Percentiles rank a stretch among this genome's conserved stretches.
phyloP scores from a whole-genome alignment of 164 flowering plant genomes.

The Macadamia integrifolia region DNA sequence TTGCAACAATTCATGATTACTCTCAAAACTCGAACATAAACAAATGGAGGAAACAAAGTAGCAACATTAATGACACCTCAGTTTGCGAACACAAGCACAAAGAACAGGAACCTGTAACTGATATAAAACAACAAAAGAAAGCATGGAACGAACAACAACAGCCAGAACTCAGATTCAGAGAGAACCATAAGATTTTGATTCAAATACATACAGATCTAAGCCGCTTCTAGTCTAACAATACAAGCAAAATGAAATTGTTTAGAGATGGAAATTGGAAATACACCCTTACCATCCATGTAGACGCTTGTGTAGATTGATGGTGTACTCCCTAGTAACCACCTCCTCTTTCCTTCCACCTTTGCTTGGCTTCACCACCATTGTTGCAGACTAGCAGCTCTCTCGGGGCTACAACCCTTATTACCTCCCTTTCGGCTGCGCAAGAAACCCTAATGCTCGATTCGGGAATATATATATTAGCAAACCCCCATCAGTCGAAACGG shows the following conservation, averaged over 20 bases:
- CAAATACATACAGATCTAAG: neutral
- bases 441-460: constrained; percentile 7
- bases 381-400: neutral
- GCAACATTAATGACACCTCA: too few relatives aligned
- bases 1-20: too few relatives aligned
- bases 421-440: neutral
- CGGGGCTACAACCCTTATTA: neutral
- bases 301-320: constrained; percentile 57
- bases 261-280: neutral
- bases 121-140: too few relatives aligned
- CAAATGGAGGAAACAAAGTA: too few relatives aligned
- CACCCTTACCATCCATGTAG: constrained; percentile 46
- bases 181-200: neutral
- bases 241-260: neutral
- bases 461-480: neutral
- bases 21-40: too few relatives aligned
- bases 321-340: constrained; percentile 55
- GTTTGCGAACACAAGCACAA: too few relatives aligned
- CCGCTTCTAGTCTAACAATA: neutral
- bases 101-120: too few relatives aligned
- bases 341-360: constrained; percentile 45
- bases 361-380: constrained; percentile 38
- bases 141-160: too few relatives aligned
- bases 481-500: neutral
- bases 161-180: too few relatives aligned